phyloP scores from a whole-genome alignment of 495 filamentous ascomycete species.

The Aspergillus funiculosus region DNA sequence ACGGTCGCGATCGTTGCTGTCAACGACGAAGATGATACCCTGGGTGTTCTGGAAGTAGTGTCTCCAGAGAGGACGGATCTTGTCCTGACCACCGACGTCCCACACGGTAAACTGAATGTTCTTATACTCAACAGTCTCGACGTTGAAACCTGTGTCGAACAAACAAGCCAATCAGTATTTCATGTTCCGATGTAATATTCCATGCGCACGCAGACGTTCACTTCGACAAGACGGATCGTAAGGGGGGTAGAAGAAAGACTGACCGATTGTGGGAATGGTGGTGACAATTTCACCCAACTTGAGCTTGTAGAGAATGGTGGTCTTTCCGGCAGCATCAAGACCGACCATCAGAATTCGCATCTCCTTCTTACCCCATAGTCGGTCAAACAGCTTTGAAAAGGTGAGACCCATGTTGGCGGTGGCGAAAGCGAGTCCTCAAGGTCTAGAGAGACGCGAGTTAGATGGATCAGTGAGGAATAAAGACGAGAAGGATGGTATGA shows the following conservation, averaged over 20 bases:
- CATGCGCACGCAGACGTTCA: slow-evolving; percentile 3
- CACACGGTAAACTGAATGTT: slow-evolving; percentile 99
- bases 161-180: slow-evolving; percentile 1
- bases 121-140: slow-evolving; percentile 99
- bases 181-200: too few species aligned
- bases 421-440: slow-evolving; percentile 27
- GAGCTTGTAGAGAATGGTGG: slow-evolving; percentile 99
- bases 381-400: slow-evolving; percentile 88
- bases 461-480: slow-evolving; percentile 14
- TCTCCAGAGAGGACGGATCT: slow-evolving; percentile 98
- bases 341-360: slow-evolving; percentile 99
- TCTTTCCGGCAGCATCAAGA: slow-evolving; percentile 98
- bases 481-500: neutral
- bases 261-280: slow-evolving; percentile 99
- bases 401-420: slow-evolving; percentile 85
- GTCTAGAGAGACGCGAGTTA: slow-evolving; percentile 26
- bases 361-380: slow-evolving; percentile 98
- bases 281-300: slow-evolving; percentile 99
- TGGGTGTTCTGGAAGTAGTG: slow-evolving; percentile 99
- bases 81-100: slow-evolving; percentile 99
- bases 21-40: slow-evolving; percentile 99
- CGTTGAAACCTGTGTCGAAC: slow-evolving; percentile 87
- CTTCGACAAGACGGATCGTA: slow-evolving; percentile 1
- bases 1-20: slow-evolving; percentile 99
- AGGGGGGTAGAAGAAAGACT: slow-evolving; percentile 38